phyloP scores from a whole-genome alignment of 164 flowering plant species.

The Euptelea pleiosperma region DNA sequence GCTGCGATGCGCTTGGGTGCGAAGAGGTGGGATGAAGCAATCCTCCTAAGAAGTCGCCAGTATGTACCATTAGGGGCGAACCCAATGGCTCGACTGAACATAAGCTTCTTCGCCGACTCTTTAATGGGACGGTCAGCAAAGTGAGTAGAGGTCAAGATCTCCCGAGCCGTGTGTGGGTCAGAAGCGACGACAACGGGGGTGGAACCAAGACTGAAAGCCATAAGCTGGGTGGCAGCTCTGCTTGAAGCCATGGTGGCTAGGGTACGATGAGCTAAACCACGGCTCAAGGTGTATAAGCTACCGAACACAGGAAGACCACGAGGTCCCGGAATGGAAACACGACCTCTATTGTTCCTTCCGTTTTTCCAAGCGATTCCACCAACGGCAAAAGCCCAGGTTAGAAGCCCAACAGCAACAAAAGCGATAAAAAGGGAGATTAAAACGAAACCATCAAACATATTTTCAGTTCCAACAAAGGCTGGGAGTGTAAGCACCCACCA shows the following conservation, averaged over 20 bases:
- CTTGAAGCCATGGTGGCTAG: constrained; percentile 42
- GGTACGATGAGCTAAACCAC: constrained; percentile 56
- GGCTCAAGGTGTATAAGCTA: constrained; percentile 36
- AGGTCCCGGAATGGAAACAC: constrained; percentile 51
- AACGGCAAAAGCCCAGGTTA: constrained; percentile 45
- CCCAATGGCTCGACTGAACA: constrained; percentile 79
- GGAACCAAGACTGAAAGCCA: constrained; percentile 73
- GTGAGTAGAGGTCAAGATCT: constrained; percentile 51
- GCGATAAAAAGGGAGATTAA: constrained; percentile 24
- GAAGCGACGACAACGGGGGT: constrained; percentile 58
- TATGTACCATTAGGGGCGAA: constrained; percentile 70
- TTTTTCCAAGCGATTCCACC: constrained; percentile 72
- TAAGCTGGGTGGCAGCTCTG: constrained; percentile 33
- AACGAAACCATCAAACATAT: constrained; percentile 20
- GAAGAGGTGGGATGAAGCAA: constrained; percentile 65
- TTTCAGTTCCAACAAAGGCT: constrained; percentile 38
- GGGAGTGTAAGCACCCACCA: constrained; percentile 62
- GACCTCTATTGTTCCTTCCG: constrained; percentile 40
- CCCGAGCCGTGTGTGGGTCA: constrained; percentile 50
- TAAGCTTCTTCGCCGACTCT: constrained; percentile 57
- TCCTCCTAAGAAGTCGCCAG: constrained; percentile 65
- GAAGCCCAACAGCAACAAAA: constrained; percentile 18
- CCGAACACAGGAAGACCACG: constrained; percentile 65
- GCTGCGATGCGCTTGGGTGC: constrained; percentile 47
- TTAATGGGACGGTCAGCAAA: constrained; percentile 78